Evolutionary conservation across 2,329 filamentous ascomycete species (phyloP).

Genomic region (Biscogniauxia marginata): DNA sequence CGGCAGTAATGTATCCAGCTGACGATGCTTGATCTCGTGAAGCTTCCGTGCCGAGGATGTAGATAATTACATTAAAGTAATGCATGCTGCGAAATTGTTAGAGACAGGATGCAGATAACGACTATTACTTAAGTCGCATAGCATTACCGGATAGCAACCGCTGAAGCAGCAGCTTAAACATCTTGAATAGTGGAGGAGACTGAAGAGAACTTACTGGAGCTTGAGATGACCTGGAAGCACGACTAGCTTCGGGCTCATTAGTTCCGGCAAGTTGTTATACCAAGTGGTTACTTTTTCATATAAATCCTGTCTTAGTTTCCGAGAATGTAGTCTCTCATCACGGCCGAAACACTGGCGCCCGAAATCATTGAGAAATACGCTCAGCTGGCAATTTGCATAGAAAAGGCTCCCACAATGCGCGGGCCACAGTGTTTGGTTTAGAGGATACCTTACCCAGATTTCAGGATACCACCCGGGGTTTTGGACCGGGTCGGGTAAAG

Average conservation of each 20-base stretch:
- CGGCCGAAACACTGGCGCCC: constrained; percentile 18
- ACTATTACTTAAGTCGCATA: background rate
- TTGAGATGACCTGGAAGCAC: constrained; percentile 32
- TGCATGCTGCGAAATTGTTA: constrained; percentile 4
- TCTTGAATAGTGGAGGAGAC: background rate
- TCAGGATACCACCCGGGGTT: constrained; percentile 32
- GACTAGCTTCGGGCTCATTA: constrained; percentile 25
- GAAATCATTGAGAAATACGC: constrained; percentile 28
- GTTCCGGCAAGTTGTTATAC: constrained; percentile 25
- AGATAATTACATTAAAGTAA: constrained; percentile 16
- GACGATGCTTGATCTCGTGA: constrained; percentile 21
- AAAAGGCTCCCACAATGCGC: constrained; percentile 26
- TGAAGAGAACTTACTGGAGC: constrained; percentile 22
- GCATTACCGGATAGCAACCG: background rate
- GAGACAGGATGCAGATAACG: background rate
- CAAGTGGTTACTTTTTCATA: constrained; percentile 18
- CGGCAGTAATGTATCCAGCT: constrained; percentile 1
- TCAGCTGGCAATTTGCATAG: constrained; percentile 30
- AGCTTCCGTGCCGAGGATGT: constrained; percentile 2
- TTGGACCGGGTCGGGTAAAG: constrained; percentile 28
- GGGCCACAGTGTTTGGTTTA: constrained; percentile 21
- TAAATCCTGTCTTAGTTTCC: constrained; percentile 22
- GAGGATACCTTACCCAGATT: constrained; percentile 31
- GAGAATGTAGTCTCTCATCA: constrained; percentile 5
- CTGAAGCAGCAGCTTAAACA: too few species aligned